Conservation (phyloP, 2,329 filamentous ascomycete genomes). For the Chrysosporium keratinophilum region DNA sequence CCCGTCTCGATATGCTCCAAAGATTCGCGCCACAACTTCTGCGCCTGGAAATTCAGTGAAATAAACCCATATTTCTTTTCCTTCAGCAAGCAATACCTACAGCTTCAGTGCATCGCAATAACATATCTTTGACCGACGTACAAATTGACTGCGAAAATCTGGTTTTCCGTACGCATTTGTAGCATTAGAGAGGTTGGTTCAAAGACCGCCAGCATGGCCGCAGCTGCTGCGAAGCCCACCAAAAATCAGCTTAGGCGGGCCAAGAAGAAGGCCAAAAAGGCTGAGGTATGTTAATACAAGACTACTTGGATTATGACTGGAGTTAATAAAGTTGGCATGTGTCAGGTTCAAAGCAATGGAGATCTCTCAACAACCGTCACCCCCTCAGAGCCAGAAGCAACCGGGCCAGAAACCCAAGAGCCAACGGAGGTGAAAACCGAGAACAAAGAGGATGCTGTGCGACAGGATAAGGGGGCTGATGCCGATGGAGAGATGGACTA, state of each 20-base stretch:
- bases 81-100: too few species aligned
- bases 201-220: conserved; percentile 15
- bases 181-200: neutral
- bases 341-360: conserved; percentile 10
- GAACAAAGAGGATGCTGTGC: neutral
- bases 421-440: neutral
- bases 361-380: conserved; percentile 3
- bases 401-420: conserved; percentile 1
- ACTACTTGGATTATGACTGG: neutral
- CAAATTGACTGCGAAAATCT: neutral
- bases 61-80: neutral
- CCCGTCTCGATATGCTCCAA: neutral
- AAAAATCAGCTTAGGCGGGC: conserved; percentile 91
- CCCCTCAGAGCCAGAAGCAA: conserved; percentile 6
- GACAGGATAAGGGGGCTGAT: neutral
- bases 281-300: conserved; percentile 39
- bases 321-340: neutral
- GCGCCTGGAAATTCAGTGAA: neutral
- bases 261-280: conserved; percentile 89
- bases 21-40: neutral
- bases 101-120: neutral
- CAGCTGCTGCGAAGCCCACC: conserved; percentile 54
- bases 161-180: neutral
- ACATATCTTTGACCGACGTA: neutral
- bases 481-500: conserved; percentile 35